Percentiles rank a stretch among this genome's conserved stretches.
These are phyloP conservation scores for Trametes versicolor DNA, from an alignment of 1,284 basidiomycete species.

Conservation along the genomic window DNA sequence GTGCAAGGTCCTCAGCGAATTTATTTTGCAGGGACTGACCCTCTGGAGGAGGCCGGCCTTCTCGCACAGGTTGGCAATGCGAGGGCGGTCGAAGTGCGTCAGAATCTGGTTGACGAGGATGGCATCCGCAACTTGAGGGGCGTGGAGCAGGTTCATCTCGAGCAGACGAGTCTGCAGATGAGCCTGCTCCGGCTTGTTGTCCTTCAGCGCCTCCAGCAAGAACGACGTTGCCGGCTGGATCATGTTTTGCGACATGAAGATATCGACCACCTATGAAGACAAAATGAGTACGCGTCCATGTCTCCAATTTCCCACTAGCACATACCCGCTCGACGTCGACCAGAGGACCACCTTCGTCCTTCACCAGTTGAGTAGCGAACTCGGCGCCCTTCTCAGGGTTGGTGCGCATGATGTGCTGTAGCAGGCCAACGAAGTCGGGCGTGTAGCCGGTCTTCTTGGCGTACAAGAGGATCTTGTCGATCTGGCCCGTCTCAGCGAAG, in stretches of 20 bases:
- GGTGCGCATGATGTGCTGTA: slow-evolving; percentile 97
- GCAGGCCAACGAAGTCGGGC: slow-evolving; percentile 94
- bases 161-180: slow-evolving; percentile 96
- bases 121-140: slow-evolving; percentile 98
- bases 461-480: slow-evolving; percentile 98
- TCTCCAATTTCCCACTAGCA: slow-evolving; percentile 14
- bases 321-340: slow-evolving; percentile 93
- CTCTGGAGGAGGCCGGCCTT: slow-evolving; percentile 97
- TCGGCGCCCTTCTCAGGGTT: slow-evolving; percentile 99
- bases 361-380: slow-evolving; percentile 95
- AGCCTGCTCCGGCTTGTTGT: slow-evolving; percentile 98
- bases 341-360: slow-evolving; percentile 92
- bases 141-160: slow-evolving; percentile 98
- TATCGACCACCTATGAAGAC: slow-evolving; percentile 83
- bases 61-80: slow-evolving; percentile 98
- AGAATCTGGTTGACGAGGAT: slow-evolving; percentile 99
- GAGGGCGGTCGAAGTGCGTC: slow-evolving; percentile 94
- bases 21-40: slow-evolving; percentile 52
- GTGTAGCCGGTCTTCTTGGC: slow-evolving; percentile 97
- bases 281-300: neutral
- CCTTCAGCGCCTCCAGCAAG: slow-evolving; percentile 98
- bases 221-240: slow-evolving; percentile 99
- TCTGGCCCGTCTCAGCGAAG: slow-evolving; percentile 99
- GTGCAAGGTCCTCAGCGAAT: slow-evolving; percentile 12
- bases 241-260: slow-evolving; percentile 99